Conservation (phyloP, 129 eudicot genomes). For the Flaveria trinervia region DNA sequence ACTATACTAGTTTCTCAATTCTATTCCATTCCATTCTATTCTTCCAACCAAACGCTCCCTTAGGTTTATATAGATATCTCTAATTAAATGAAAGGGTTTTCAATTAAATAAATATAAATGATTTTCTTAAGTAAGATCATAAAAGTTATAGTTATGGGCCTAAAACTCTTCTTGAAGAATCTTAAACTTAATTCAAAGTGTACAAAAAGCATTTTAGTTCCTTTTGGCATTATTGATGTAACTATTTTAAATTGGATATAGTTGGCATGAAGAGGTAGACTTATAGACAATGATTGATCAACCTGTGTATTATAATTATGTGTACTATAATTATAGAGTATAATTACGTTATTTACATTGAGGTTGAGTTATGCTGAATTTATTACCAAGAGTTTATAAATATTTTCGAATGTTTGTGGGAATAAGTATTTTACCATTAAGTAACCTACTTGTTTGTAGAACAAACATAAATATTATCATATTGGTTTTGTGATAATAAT, state of each 20-base stretch:
- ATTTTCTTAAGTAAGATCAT: not conserved
- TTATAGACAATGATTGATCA: constrained; percentile 21
- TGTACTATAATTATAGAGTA: not conserved
- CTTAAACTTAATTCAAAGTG: constrained; percentile 7
- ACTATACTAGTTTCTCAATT: too few species aligned
- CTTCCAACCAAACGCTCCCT: too few species aligned
- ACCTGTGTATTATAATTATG: constrained; percentile 10
- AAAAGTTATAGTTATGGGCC: not conserved
- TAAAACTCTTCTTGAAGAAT: not conserved
- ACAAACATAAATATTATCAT: too few species aligned
- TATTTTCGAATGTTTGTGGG: not conserved
- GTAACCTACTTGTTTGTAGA: not conserved
- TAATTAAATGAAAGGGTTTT: not conserved
- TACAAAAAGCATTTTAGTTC: constrained; percentile 30
- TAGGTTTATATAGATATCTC: too few species aligned
- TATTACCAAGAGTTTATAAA: not conserved
- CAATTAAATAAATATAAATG: not conserved
- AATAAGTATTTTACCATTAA: not conserved
- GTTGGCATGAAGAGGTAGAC: constrained; percentile 30
- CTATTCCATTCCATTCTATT: too few species aligned
- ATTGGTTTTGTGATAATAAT: too few species aligned
- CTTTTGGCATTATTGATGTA: not conserved
- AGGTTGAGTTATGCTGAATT: constrained; percentile 26
- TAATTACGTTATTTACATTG: constrained; percentile 1
- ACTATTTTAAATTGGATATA: not conserved